Evolutionary conservation across 2,329 filamentous ascomycete genomes (phyloP), one percentile per base, ranked within the genome.

Genomic region (Fusarium multiceps): DNA sequence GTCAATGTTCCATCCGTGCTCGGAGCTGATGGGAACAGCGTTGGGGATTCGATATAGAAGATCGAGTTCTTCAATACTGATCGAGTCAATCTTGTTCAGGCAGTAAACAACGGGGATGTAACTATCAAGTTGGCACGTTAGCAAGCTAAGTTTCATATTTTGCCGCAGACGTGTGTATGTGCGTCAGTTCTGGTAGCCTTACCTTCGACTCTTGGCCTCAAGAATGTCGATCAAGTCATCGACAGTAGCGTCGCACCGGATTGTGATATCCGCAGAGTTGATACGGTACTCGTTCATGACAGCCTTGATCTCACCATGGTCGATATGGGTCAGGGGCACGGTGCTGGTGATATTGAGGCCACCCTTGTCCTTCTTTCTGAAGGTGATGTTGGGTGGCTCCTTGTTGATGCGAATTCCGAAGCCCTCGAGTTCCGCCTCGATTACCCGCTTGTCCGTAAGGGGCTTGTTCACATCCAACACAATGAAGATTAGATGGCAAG

Each of bases 51-150:
- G 91, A 83, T 99, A 98, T 28, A 99, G 86, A 66, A 99, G 84
- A 81, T 99, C 96, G 66, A 99, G 87, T 82, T 99, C 96, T 82
- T 99, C 95, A 74, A 99, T 98, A 54, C 93, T 95, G 79, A 99
- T 98, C 58, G 94, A 90, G 82, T 99, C 96, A 74, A 99, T 99
- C 86, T 99, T 99, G 88, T 99, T 99, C 76, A 99, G 87, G 43
- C 97, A 96, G 83, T 99, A 99, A 57, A 99, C 93, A 70, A 98
- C 96, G n/a, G 96, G 96, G 72, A 99, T 98, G 80, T 99, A 99
- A 79, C 93, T 94, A 37, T 20, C n/a, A 25, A 45, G 51, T 42
- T 37, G 25, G 40, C 45, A 40, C 18, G 66, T 75, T 63, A 74
- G 66, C 61, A 63, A 56, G 46, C 42, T 23, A 20, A 20, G 27